These are phyloP conservation scores for Clohesyomyces aquaticus DNA, from an alignment of 495 filamentous ascomycete genomes.

Conservation along the genomic window DNA sequence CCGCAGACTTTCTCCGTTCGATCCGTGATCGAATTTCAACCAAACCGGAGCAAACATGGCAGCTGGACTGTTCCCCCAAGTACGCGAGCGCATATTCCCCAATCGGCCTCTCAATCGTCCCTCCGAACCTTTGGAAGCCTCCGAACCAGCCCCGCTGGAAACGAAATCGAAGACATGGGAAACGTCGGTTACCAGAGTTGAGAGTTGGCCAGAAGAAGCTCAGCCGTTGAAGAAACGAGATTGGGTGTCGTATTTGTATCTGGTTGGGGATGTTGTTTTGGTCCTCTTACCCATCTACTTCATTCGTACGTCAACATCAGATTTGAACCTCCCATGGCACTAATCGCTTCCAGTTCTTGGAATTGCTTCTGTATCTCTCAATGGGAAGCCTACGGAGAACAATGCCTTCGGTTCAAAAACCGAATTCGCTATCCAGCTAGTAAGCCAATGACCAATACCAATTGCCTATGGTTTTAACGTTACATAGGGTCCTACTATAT, in stretches of 20 bases:
- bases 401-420: slow-evolving; percentile 30
- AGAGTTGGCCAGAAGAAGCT: slow-evolving; percentile 26
- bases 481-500: slow-evolving; percentile 38
- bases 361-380: slow-evolving; percentile 20
- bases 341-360: slow-evolving; percentile 29
- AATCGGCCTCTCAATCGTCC: background rate
- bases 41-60: background rate
- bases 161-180: slow-evolving; percentile 25
- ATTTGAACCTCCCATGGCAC: background rate
- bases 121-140: background rate
- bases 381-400: slow-evolving; percentile 32
- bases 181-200: slow-evolving; percentile 20
- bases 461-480: slow-evolving; percentile 2
- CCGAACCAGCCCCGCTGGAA: background rate
- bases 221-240: slow-evolving; percentile 23
- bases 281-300: slow-evolving; percentile 32
- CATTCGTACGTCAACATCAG: slow-evolving; percentile 23
- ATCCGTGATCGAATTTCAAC: background rate
- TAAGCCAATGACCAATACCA: slow-evolving; percentile 4
- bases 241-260: slow-evolving; percentile 29
- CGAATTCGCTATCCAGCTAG: slow-evolving; percentile 33
- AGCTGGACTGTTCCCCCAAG: background rate
- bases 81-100: background rate
- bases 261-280: slow-evolving; percentile 32
- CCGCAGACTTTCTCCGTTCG: background rate